phyloP scores from a whole-genome alignment of 2,329 filamentous ascomycete species.

The Sporothrix euskadiensis region DNA sequence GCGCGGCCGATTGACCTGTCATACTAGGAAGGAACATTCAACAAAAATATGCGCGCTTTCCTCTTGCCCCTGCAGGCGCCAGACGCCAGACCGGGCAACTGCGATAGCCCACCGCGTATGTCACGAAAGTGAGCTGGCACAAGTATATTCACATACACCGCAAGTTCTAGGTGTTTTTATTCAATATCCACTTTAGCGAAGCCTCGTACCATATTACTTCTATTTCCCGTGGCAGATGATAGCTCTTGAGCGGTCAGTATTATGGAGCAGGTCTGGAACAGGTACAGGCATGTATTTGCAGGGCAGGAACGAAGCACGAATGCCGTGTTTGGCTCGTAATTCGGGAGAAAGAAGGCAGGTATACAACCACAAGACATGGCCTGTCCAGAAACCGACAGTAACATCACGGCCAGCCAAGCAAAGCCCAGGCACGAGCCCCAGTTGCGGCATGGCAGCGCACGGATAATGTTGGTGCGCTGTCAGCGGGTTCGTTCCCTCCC shows the following conservation, averaged over 20 bases:
- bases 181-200: not conserved
- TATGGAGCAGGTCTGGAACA: not conserved
- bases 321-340: not conserved
- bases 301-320: constrained; percentile 4
- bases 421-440: constrained; percentile 10
- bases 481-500: constrained; percentile 22
- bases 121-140: not conserved
- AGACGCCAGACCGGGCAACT: not conserved
- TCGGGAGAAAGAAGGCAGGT: constrained; percentile 1
- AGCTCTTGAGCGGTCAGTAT: not conserved
- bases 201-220: not conserved
- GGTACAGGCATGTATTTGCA: not conserved
- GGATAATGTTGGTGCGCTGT: constrained; percentile 4
- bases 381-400: not conserved
- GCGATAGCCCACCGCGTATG: not conserved
- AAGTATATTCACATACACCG: not conserved
- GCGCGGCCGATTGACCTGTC: not conserved
- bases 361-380: not conserved
- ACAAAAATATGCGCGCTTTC: not conserved
- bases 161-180: not conserved
- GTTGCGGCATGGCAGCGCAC: constrained; percentile 20
- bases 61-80: not conserved
- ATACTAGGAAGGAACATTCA: not conserved
- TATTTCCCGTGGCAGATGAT: not conserved
- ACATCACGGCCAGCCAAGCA: constrained; percentile 14